These are phyloP conservation scores for Yarrowia sp. DNA, from an alignment of 805 yeast genomes.

Conservation along the genomic window DNA sequence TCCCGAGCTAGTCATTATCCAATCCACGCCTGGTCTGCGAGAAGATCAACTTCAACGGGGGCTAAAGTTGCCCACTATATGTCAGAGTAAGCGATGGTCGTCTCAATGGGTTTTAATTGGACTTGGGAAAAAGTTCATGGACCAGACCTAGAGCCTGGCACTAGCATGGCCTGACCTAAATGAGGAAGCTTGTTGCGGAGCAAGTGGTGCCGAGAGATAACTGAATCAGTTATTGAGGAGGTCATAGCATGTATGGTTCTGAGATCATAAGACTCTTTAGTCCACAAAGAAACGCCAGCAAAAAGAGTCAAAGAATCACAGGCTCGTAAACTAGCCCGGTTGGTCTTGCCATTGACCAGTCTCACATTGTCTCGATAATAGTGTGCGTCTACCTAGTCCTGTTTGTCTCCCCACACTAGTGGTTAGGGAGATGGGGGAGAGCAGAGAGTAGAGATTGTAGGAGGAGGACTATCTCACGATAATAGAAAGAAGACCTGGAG, in stretches of 20 bases:
- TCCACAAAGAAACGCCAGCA: too few relatives aligned
- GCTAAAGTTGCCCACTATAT: slow-evolving; percentile 11
- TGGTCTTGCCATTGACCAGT: not conserved
- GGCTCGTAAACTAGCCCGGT: not conserved
- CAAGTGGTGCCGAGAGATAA: not conserved
- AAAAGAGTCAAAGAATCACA: not conserved
- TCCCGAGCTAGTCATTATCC: not conserved
- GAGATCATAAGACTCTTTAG: too few relatives aligned
- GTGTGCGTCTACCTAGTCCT: not conserved
- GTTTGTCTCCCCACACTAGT: not conserved
- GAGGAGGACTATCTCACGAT: not conserved
- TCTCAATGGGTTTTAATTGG: not conserved
- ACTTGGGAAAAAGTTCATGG: not conserved
- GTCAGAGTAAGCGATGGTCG: not conserved
- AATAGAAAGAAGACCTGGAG: not conserved
- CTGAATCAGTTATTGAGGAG: not conserved
- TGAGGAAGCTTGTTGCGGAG: not conserved
- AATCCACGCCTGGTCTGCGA: not conserved
- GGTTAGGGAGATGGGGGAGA: not conserved
- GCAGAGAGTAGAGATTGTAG: too few relatives aligned
- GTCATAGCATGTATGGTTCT: too few relatives aligned
- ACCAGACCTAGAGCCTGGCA: too few relatives aligned
- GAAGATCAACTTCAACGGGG: not conserved
- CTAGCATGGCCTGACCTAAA: too few relatives aligned
- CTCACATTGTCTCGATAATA: not conserved